These are phyloP conservation scores for Populus davidiana DNA, from an alignment of 345 rosid species.

Conservation along the genomic window DNA sequence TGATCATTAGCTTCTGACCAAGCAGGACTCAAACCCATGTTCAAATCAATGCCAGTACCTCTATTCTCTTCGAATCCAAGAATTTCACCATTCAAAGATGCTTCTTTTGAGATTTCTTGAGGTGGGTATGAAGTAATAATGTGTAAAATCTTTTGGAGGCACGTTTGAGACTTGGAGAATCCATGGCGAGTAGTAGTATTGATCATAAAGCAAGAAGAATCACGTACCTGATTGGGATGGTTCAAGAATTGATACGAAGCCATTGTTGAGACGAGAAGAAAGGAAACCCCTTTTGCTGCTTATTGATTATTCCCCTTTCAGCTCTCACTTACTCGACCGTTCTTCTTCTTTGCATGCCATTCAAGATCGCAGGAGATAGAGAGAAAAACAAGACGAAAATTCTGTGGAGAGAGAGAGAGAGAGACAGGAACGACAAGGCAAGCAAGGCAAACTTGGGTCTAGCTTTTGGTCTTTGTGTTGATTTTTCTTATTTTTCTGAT, in stretches of 20 bases:
- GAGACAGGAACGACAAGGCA: neutral
- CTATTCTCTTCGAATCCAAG: slow-evolving; percentile 1
- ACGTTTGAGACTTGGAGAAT: slow-evolving; percentile 40
- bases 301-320: neutral
- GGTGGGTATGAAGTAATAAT: slow-evolving; percentile 28
- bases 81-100: neutral
- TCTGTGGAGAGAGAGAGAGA: neutral
- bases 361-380: neutral
- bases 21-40: slow-evolving; percentile 24
- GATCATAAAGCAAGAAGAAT: slow-evolving; percentile 13
- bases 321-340: neutral
- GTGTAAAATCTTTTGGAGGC: slow-evolving; percentile 38
- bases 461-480: neutral
- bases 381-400: neutral
- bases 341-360: neutral
- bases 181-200: slow-evolving; percentile 9
- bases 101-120: neutral
- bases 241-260: slow-evolving; percentile 2
- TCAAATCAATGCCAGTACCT: slow-evolving; percentile 39
- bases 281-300: neutral
- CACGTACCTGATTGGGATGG: slow-evolving; percentile 23
- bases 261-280: neutral
- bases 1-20: slow-evolving; percentile 8
- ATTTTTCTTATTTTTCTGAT: neutral
- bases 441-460: neutral